phyloP scores from a whole-genome alignment of 331 rosid genomes.

The Spiraea crenata region DNA sequence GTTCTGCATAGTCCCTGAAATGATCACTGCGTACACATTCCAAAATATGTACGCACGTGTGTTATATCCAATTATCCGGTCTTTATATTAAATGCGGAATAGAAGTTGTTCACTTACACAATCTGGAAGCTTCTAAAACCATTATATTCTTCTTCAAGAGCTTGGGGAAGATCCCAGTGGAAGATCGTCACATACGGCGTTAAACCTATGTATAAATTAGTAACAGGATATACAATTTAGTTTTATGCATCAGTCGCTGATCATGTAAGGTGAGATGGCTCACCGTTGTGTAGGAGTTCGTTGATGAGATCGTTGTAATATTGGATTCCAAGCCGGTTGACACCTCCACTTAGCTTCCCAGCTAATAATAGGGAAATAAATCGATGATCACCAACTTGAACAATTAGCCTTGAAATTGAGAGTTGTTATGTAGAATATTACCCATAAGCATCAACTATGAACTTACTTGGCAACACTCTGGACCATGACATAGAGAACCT shows the following conservation, averaged over 20 bases:
- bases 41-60: background rate
- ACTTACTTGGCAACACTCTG: slow-evolving; percentile 33
- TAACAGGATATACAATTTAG: no score
- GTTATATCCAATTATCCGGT: background rate
- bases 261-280: background rate
- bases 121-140: slow-evolving; percentile 47
- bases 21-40: background rate
- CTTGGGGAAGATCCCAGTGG: slow-evolving; percentile 76
- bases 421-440: background rate
- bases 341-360: slow-evolving; percentile 40
- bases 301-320: slow-evolving; percentile 63
- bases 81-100: background rate
- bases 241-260: no score
- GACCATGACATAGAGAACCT: slow-evolving; percentile 54
- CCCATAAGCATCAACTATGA: background rate
- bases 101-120: slow-evolving; percentile 13
- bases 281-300: slow-evolving; percentile 48
- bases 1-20: slow-evolving; percentile 14
- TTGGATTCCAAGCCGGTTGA: slow-evolving; percentile 46
- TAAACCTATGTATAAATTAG: slow-evolving; percentile 28
- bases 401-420: no score
- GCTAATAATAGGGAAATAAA: background rate
- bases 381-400: background rate
- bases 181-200: slow-evolving; percentile 49
- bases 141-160: slow-evolving; percentile 47